phyloP scores from a whole-genome alignment of 2,329 filamentous ascomycete species.

The Talaromyces albobiverticillius region DNA sequence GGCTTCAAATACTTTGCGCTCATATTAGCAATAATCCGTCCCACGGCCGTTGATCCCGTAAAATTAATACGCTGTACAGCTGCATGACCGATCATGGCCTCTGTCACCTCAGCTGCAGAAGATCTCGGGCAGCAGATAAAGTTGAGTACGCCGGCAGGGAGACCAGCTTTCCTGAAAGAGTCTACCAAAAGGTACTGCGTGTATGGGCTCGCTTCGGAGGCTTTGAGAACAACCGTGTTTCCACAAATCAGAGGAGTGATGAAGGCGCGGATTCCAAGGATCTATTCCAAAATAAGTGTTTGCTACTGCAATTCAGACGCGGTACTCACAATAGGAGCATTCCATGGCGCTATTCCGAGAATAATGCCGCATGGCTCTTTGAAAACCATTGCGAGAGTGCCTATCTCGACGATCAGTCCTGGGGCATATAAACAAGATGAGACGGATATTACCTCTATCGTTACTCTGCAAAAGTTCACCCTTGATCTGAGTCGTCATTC shows the following conservation, averaged over 20 bases:
- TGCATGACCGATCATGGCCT: constrained; percentile 35
- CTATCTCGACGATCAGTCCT: constrained; percentile 17
- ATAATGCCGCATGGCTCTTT: not conserved
- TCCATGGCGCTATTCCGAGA: constrained; percentile 10
- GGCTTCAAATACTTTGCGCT: constrained; percentile 44
- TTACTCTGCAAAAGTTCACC: too few species aligned
- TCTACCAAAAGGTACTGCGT: constrained; percentile 31
- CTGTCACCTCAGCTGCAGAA: constrained; percentile 33
- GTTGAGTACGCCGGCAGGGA: constrained; percentile 43
- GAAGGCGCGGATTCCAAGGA: constrained; percentile 22
- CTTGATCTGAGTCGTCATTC: too few species aligned
- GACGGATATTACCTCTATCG: too few species aligned
- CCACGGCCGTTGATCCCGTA: constrained; percentile 44
- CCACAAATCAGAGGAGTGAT: constrained; percentile 20
- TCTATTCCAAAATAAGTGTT: too few species aligned
- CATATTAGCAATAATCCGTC: constrained; percentile 36
- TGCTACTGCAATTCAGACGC: too few species aligned
- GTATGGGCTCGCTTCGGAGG: constrained; percentile 31
- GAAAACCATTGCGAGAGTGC: constrained; percentile 24
- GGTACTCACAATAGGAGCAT: constrained; percentile 18
- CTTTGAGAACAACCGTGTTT: constrained; percentile 23
- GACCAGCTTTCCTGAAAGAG: constrained; percentile 40
- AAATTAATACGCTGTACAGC: constrained; percentile 44
- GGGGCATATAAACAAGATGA: too few species aligned
- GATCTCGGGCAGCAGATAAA: constrained; percentile 29